Percentiles rank a stretch among this genome's conserved stretches.
Conservation (phyloP, 805 yeast species). For the Ogataea naganishii region DNA sequence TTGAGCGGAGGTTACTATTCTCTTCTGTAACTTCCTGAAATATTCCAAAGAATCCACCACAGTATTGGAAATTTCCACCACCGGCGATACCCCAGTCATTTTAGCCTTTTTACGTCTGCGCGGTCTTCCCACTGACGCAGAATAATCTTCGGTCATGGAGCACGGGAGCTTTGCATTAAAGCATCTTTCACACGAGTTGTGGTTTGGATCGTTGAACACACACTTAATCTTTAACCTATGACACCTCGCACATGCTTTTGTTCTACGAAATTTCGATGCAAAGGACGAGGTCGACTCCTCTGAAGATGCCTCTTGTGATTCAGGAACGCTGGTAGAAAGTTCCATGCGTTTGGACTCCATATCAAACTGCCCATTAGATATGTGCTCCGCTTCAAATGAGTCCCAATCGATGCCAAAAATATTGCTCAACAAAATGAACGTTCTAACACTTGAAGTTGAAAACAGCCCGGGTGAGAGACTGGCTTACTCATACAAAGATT, state of each 20-base stretch:
- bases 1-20: neutral
- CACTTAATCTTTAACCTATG: slow-evolving; percentile 45
- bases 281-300: too few species aligned
- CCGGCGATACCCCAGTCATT: slow-evolving; percentile 16
- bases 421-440: too few species aligned
- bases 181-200: slow-evolving; percentile 37
- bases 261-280: slow-evolving; percentile 35
- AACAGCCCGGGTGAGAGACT: too few species aligned
- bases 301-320: too few species aligned
- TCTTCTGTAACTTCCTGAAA: slow-evolving; percentile 16
- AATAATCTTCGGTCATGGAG: slow-evolving; percentile 44
- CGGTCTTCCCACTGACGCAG: slow-evolving; percentile 28
- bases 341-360: too few species aligned
- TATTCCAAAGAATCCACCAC: slow-evolving; percentile 16
- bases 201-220: slow-evolving; percentile 37
- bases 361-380: too few species aligned
- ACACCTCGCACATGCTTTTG: slow-evolving; percentile 48
- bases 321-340: too few species aligned
- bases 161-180: slow-evolving; percentile 34
- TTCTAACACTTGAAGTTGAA: too few species aligned
- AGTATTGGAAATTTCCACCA: slow-evolving; percentile 18
- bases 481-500: too few species aligned
- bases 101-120: slow-evolving; percentile 25
- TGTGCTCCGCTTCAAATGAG: too few species aligned
- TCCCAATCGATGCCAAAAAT: too few species aligned